These are phyloP conservation scores for Cladosporium sp. DNA, from an alignment of 2,329 filamentous ascomycete genomes.

Conservation along the genomic window DNA sequence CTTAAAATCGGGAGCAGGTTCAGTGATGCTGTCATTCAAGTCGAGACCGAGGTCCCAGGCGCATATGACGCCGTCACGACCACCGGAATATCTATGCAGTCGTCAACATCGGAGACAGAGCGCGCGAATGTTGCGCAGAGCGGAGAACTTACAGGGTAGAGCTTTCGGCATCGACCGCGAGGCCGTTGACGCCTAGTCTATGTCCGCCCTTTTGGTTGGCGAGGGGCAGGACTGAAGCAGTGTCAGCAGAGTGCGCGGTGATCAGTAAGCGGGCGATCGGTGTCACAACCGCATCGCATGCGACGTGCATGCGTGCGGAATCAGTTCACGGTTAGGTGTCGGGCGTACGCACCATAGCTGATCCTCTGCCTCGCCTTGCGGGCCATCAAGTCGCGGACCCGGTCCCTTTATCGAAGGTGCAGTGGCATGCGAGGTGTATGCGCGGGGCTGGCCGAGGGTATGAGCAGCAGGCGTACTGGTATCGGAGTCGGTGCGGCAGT, in stretches of 20 bases:
- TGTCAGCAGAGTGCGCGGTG: constrained; percentile 13
- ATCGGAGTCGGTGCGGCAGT: too few species aligned
- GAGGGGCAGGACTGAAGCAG: constrained; percentile 59
- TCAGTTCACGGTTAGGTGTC: too few species aligned
- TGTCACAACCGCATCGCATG: constrained; percentile 6
- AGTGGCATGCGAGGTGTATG: not conserved
- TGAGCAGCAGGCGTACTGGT: too few species aligned
- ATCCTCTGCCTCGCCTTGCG: constrained; percentile 49
- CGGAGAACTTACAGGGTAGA: constrained; percentile 68
- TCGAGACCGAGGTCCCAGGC: constrained; percentile 85
- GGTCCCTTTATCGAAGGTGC: not conserved
- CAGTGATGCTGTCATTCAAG: constrained; percentile 39
- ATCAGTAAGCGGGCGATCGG: not conserved
- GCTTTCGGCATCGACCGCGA: constrained; percentile 76
- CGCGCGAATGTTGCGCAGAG: not conserved
- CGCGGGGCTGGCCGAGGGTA: too few species aligned
- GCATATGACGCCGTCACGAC: constrained; percentile 90
- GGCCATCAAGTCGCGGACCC: constrained; percentile 34
- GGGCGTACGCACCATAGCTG: constrained; percentile 41
- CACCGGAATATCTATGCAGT: constrained; percentile 75
- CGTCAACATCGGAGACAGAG: constrained; percentile 16
- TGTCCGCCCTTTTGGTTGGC: constrained; percentile 71
- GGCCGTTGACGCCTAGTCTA: constrained; percentile 87
- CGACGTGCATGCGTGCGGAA: not conserved
- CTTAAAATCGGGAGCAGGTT: constrained; percentile 30